These are phyloP conservation scores for Aristolochia contorta DNA, from an alignment of 164 flowering plant species.

Conservation along the genomic window DNA sequence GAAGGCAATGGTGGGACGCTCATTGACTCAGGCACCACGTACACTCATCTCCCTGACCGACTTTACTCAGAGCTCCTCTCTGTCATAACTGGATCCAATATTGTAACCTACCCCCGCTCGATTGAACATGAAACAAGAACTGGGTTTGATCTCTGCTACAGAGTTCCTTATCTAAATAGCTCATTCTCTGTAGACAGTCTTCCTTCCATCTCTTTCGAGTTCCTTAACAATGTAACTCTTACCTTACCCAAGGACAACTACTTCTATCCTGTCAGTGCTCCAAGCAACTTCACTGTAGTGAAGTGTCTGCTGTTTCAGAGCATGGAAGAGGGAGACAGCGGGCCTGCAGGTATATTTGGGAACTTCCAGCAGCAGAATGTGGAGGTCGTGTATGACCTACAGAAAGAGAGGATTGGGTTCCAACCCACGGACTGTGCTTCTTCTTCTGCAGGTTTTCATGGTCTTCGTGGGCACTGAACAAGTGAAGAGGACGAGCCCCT, in stretches of 20 bases:
- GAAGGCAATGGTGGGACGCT: slow-evolving; percentile 67
- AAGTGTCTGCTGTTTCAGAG: slow-evolving; percentile 52
- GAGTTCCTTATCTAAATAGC: slow-evolving; percentile 34
- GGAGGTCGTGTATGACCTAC: slow-evolving; percentile 62
- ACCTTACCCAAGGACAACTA: slow-evolving; percentile 38
- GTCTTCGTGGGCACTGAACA: slow-evolving; percentile 17
- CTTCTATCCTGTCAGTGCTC: slow-evolving; percentile 54
- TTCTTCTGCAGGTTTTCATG: slow-evolving; percentile 32
- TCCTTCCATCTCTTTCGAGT: slow-evolving; percentile 52
- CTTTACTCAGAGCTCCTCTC: slow-evolving; percentile 38
- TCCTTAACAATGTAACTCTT: slow-evolving; percentile 51
- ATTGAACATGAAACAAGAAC: slow-evolving; percentile 27
- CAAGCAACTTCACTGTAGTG: slow-evolving; percentile 33
- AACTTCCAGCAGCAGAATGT: slow-evolving; percentile 68
- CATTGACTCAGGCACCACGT: slow-evolving; percentile 74
- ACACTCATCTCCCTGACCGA: slow-evolving; percentile 59
- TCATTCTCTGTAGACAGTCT: slow-evolving; percentile 11
- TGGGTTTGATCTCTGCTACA: slow-evolving; percentile 61
- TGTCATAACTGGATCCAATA: slow-evolving; percentile 17
- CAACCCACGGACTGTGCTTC: slow-evolving; percentile 55
- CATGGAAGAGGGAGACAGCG: slow-evolving; percentile 49
- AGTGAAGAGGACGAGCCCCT: too few species aligned
- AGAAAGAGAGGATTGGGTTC: slow-evolving; percentile 62
- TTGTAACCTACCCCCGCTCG: slow-evolving; percentile 34
- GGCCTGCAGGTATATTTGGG: slow-evolving; percentile 65